Conservation (phyloP, 306 rosid genomes). For the Abrus pulchellus region DNA sequence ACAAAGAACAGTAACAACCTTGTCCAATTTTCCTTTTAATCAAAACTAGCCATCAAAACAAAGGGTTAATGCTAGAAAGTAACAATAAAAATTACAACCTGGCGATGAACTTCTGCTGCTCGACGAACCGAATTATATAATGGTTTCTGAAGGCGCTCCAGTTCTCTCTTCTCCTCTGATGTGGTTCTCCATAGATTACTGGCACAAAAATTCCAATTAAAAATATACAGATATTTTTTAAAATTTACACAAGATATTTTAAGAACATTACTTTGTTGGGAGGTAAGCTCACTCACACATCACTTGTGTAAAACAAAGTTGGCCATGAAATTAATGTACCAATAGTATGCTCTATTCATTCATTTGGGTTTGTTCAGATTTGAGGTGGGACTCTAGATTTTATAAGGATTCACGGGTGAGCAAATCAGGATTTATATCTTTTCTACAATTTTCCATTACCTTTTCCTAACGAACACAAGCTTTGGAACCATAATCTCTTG, state of each 20-base stretch:
- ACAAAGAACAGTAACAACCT: conserved; percentile 1
- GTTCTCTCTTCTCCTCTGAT: conserved; percentile 96
- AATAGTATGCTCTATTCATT: neutral
- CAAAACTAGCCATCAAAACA: conserved; percentile 36
- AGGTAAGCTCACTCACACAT: no score
- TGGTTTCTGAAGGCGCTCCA: conserved; percentile 97
- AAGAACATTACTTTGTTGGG: no score
- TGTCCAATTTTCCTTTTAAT: conserved; percentile 17
- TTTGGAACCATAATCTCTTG: conserved; percentile 12
- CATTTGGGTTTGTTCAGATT: conserved; percentile 29
- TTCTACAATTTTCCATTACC: neutral
- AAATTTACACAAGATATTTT: conserved; percentile 19
- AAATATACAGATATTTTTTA: conserved; percentile 12
- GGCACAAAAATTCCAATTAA: conserved; percentile 41
- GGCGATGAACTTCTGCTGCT: conserved; percentile 99
- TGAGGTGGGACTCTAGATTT: conserved; percentile 1
- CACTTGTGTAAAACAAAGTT: conserved; percentile 29
- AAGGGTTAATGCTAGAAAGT: conserved; percentile 37
- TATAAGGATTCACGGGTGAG: neutral
- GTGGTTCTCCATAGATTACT: conserved; percentile 96
- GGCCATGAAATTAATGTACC: neutral
- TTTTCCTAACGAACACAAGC: conserved; percentile 3
- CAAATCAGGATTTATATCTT: conserved; percentile 3
- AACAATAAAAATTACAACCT: conserved; percentile 65
- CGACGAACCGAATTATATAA: conserved; percentile 91